Evolutionary conservation across 805 yeast genomes (phyloP), one percentile per base, ranked within the genome.

Genomic region (Wickerhamomyces silvicola): DNA sequence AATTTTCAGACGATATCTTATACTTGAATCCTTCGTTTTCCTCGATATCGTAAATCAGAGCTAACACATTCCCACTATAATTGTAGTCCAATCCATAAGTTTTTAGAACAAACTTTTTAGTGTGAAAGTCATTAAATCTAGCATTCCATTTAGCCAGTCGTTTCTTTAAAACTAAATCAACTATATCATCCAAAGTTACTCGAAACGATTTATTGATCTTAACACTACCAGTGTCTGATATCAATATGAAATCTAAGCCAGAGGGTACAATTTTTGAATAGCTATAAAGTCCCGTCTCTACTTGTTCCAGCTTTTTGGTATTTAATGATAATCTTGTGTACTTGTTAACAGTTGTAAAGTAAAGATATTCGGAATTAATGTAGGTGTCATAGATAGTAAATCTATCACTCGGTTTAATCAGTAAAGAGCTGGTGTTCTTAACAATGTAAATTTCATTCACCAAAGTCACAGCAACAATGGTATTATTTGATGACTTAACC

Each of bases 81-180:
- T 50, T 51, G 8, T 35, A 8, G 21, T 31, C 40, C 4, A 32
- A 17, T 0, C 56, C 56, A 26, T 30, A 39, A 7, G 35, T 28
- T 20, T 40, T 45, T 6, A 46, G 22, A 2, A 28, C 24, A 7
- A 33, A 38, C 5, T 18, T 32, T 22, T 46, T 48, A 11, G 49
- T 44, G 22, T 42, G 42, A 31, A 43, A 49, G 28, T 48, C 53
- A 30, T 51, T 48, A 35, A 30, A 46, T 10, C 32, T 33, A 2
- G 38, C 18, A 19, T 48, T 49, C 54, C 53, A 51, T 17, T 26
- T 38, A 10, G 32, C 29, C 4, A 49, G 14, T 9, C 42, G 28
- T 14, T 36, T 46, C 16, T 27, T 27, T 1, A 45, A 8, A 2
- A 37, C 21, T 4, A 50, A 42, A 11, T 35, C 38, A 5, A 46